Evolutionary conservation across 805 yeast genomes (phyloP), one percentile per base, ranked within the genome.

Genomic region (Candida pseudoglaebosa): DNA sequence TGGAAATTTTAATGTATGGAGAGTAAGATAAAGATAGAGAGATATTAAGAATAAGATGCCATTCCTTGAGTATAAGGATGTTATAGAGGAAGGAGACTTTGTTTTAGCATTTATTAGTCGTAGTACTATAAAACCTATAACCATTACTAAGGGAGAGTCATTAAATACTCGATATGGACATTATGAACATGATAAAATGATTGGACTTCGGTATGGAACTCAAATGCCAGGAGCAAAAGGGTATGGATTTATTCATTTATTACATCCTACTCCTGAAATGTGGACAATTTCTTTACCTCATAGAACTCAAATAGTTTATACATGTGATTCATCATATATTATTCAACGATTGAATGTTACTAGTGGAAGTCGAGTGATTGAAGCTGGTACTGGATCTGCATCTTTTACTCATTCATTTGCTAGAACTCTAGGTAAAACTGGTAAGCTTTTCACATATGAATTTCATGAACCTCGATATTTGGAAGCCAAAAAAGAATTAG

Each of bases 341-440:
- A 76, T 86, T 45, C 96, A 91, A 57, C 67, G 96, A 51, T 65
- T 93, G 45, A 74, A 78, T 32, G 80, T 93, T 39, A 69, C 77
- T 14, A 78, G 86, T 10, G 90, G 91, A 1, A 74, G 88, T 1
- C 65, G 78, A 42, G 95, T 93, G 9, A 82, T 93, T 34, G 99
- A 93, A 64, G 96, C 98, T 0, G 99, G 99, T 26, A 93, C 99
- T 0, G 99, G 99, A 0, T 85, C 96, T 5, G 99, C 95, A 0
- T 88, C 96, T 1, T 87, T 93, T 54, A 84, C 96, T 3, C 99
- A 93, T 62, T 82, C 96, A 0, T 78, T 93, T 58, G 84, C 95
- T 1, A 75, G 99, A 52, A 78, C 93, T 0, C 81, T 85, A 2
- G 78, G 77, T 1, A 44, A 45, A 1, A 53, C 51, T 1, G 95